Conservation (phyloP, 176 grass and related monocot genomes). For the Carex myosuroides region DNA sequence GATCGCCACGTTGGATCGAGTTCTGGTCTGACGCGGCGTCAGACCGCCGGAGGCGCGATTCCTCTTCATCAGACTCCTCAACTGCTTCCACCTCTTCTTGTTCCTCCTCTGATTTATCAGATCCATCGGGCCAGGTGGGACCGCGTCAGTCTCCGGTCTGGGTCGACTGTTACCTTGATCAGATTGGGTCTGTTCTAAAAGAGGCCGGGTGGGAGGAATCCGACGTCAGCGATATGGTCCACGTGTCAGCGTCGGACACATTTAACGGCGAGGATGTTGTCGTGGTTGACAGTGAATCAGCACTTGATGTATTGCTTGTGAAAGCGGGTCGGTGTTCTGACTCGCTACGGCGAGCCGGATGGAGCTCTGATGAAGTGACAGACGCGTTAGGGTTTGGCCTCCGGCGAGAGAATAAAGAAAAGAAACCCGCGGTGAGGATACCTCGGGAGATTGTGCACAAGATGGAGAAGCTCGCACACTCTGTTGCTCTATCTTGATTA, state of each 20-base stretch:
- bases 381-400: conserved; percentile 64
- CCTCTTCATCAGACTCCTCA: conserved; percentile 75
- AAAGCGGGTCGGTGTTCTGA: conserved; percentile 67
- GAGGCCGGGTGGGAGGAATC: conserved; percentile 81
- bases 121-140: conserved; percentile 8
- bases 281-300: conserved; percentile 36
- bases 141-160: conserved; percentile 38
- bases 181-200: conserved; percentile 59
- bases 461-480: conserved; percentile 58
- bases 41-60: conserved; percentile 75
- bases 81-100: conserved; percentile 48
- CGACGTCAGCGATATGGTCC: conserved; percentile 75
- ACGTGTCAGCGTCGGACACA: conserved; percentile 44
- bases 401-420: conserved; percentile 23
- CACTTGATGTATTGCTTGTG: conserved; percentile 69
- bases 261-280: conserved; percentile 55
- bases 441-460: conserved; percentile 72
- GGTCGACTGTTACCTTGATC: conserved; percentile 77
- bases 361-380: conserved; percentile 85
- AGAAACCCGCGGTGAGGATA: conserved; percentile 26
- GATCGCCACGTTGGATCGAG: conserved; percentile 89
- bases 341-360: conserved; percentile 72
- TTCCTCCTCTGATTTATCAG: conserved; percentile 26
- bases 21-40: conserved; percentile 96
- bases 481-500: conserved; percentile 32